phyloP scores from a whole-genome alignment of 139 green algal genomes.

The Chlorella sp. region DNA sequence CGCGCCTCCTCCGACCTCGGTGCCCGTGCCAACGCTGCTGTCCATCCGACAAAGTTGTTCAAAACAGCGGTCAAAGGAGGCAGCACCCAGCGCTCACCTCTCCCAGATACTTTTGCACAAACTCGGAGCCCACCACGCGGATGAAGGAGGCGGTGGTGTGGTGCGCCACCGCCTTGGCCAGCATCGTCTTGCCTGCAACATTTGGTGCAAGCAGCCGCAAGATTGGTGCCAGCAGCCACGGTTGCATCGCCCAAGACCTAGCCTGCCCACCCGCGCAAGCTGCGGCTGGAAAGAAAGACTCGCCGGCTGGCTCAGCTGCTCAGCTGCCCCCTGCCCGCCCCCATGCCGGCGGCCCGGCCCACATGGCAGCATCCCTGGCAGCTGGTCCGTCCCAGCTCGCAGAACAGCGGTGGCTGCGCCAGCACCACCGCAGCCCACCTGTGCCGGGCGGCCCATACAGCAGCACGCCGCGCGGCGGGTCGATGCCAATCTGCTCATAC shows the following conservation, averaged over 20 bases:
- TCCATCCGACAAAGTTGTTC: no score
- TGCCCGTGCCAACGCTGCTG: no score
- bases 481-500: conserved; percentile 89
- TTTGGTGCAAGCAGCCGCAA: background rate
- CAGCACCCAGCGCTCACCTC: conserved; percentile 70
- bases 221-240: no score
- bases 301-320: no score
- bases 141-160: conserved; percentile 99
- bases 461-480: conserved; percentile 96
- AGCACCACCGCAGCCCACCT: no score
- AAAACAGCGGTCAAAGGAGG: background rate
- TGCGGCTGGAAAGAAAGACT: no score
- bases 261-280: no score
- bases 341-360: no score
- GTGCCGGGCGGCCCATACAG: conserved; percentile 95
- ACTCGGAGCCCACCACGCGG: conserved; percentile 97
- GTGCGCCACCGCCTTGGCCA: conserved; percentile 97
- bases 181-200: conserved; percentile 94
- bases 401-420: no score
- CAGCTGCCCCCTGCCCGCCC: background rate
- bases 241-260: background rate
- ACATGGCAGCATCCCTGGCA: no score
- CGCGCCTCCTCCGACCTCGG: no score
- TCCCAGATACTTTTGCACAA: conserved; percentile 99
- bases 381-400: no score